Evolutionary conservation across 306 rosid genomes (phyloP).

Genomic region (Malus domestica): DNA sequence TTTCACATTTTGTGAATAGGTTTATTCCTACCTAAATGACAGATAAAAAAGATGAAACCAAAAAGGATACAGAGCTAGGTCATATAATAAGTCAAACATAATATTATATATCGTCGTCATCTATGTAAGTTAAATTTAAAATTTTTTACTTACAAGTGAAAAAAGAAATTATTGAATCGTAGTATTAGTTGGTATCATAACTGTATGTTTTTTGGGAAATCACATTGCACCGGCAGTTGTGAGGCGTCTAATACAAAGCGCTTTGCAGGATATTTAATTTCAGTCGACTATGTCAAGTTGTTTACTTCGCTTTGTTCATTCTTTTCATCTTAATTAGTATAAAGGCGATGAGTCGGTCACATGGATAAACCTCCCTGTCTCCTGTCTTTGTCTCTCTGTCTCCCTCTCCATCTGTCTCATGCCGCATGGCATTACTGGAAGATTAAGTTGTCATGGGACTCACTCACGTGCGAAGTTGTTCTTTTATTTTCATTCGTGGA

Average conservation of each 20-base stretch:
- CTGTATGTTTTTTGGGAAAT: too few relatives aligned
- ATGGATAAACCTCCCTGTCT: not conserved
- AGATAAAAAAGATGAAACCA: not conserved
- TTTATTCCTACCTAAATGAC: not conserved
- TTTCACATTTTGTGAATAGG: not conserved
- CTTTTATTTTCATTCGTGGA: not conserved
- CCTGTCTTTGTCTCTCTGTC: not conserved
- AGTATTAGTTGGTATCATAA: too few relatives aligned
- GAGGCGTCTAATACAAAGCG: not conserved
- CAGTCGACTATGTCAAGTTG: not conserved
- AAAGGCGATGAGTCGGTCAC: not conserved
- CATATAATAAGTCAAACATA: too few relatives aligned
- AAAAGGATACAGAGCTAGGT: not conserved
- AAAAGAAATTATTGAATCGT: rapidly evolving
- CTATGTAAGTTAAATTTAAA: rapidly evolving
- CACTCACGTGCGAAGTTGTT: not conserved
- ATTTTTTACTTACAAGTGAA: too few relatives aligned
- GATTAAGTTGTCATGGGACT: not conserved
- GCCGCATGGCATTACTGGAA: not conserved
- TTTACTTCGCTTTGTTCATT: not conserved
- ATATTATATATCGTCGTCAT: rapidly evolving
- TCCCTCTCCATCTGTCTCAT: not conserved
- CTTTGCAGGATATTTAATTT: not conserved
- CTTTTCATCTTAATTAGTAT: not conserved
- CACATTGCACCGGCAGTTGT: not conserved